These are phyloP conservation scores for Diutina siamensis DNA, from an alignment of 1,139 yeast species.

Conservation along the genomic window DNA sequence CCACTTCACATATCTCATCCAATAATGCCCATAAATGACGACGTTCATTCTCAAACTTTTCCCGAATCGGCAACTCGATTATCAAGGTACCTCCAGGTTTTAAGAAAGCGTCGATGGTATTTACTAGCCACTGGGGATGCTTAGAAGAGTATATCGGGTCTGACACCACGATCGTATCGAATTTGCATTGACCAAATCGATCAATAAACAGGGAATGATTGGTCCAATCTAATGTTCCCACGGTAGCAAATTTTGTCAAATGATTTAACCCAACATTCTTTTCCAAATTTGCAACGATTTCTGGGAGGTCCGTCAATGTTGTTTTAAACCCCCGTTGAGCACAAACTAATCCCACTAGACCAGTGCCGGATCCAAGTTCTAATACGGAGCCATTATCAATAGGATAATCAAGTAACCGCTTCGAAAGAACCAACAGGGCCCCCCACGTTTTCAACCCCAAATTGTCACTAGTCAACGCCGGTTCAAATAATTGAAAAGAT, in stretches of 20 bases:
- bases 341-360: slow-evolving; percentile 69
- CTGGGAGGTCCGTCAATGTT: slow-evolving; percentile 65
- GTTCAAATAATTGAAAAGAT: slow-evolving; percentile 46
- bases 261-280: slow-evolving; percentile 46
- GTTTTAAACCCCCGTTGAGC: slow-evolving; percentile 39
- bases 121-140: slow-evolving; percentile 66
- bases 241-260: slow-evolving; percentile 17
- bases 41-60: slow-evolving; percentile 55
- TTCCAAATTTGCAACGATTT: slow-evolving; percentile 56
- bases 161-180: slow-evolving; percentile 56
- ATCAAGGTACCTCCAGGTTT: slow-evolving; percentile 38
- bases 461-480: slow-evolving; percentile 76
- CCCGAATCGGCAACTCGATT: slow-evolving; percentile 67
- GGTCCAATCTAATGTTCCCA: slow-evolving; percentile 68
- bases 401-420: slow-evolving; percentile 26
- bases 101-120: slow-evolving; percentile 40
- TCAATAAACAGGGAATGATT: slow-evolving; percentile 33
- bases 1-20: slow-evolving; percentile 15
- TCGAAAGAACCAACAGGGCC: slow-evolving; percentile 62
- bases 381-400: slow-evolving; percentile 35
- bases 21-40: slow-evolving; percentile 35
- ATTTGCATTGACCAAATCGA: slow-evolving; percentile 18
- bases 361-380: slow-evolving; percentile 93
- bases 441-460: slow-evolving; percentile 97
- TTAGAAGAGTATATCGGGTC: slow-evolving; percentile 81